phyloP scores from a whole-genome alignment of 176 grass and related monocot species.

The Aegilops tauschii region DNA sequence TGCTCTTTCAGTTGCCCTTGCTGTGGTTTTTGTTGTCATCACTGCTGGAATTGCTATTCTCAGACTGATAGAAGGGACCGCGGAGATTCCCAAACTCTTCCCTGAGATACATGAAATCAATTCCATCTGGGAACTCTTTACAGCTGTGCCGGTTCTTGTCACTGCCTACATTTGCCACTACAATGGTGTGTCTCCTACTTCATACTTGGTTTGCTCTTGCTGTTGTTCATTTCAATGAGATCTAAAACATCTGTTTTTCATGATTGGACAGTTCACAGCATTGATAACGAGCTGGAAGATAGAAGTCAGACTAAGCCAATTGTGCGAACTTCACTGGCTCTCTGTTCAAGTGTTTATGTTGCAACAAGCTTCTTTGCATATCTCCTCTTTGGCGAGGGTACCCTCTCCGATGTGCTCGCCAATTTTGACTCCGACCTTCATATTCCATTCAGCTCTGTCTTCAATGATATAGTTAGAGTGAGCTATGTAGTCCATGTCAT shows the following conservation, averaged over 20 bases:
- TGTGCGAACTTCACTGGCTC: slow-evolving; percentile 63
- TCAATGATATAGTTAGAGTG: slow-evolving; percentile 78
- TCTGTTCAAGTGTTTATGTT: slow-evolving; percentile 78
- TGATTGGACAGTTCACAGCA: slow-evolving; percentile 64
- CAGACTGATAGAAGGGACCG: slow-evolving; percentile 60
- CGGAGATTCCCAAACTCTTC: slow-evolving; percentile 67
- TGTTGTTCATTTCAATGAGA: not conserved
- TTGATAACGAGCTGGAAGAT: slow-evolving; percentile 75
- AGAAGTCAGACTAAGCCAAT: slow-evolving; percentile 63
- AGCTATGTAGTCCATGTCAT: slow-evolving; percentile 90
- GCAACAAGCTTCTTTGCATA: slow-evolving; percentile 82
- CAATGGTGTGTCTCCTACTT: slow-evolving; percentile 45
- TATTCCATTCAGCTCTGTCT: slow-evolving; percentile 59
- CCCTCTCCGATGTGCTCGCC: slow-evolving; percentile 71
- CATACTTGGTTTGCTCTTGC: not conserved
- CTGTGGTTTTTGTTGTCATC: slow-evolving; percentile 76
- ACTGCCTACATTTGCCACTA: slow-evolving; percentile 87
- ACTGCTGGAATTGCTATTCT: slow-evolving; percentile 75
- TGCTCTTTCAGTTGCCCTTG: slow-evolving; percentile 79
- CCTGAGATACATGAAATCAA: slow-evolving; percentile 55
- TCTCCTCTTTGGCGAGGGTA: slow-evolving; percentile 85
- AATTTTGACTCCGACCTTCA: slow-evolving; percentile 79
- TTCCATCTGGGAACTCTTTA: slow-evolving; percentile 72
- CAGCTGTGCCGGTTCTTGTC: slow-evolving; percentile 76
- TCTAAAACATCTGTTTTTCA: slow-evolving; percentile 9